These are phyloP conservation scores for Linnemannia hyalina DNA, from an alignment of 192 early-diverging fungal species.

Conservation along the genomic window DNA sequence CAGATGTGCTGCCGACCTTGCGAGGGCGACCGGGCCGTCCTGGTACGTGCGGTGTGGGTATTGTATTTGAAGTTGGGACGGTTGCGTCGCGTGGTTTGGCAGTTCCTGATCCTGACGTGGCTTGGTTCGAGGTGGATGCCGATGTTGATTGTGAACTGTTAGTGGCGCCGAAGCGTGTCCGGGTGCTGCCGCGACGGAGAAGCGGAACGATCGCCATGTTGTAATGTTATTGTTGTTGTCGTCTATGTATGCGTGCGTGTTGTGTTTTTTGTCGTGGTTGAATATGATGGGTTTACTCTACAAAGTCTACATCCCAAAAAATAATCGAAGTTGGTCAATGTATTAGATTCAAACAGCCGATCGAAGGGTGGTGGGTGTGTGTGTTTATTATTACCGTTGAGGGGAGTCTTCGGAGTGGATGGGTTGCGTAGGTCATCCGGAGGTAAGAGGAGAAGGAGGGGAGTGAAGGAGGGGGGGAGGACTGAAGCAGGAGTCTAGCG, in stretches of 20 bases:
- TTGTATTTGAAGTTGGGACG: neutral
- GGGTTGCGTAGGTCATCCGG: neutral
- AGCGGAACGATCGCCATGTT: slow-evolving; percentile 1
- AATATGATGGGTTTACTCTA: neutral
- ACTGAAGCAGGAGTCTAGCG: neutral
- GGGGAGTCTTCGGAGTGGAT: neutral
- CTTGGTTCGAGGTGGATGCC: neutral
- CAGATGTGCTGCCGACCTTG: slow-evolving; percentile 4
- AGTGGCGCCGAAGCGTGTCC: slow-evolving; percentile 28
- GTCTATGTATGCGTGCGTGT: neutral
- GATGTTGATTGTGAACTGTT: slow-evolving; percentile 9
- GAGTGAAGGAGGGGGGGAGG: neutral
- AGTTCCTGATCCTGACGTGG: slow-evolving; percentile 23
- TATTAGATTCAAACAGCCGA: neutral
- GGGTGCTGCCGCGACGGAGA: slow-evolving; percentile 30
- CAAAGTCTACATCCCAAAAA: neutral
- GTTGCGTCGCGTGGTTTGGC: neutral
- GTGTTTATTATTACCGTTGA: neutral
- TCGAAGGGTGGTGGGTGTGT: neutral
- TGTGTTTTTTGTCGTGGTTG: neutral
- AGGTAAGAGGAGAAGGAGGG: neutral
- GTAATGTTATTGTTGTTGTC: neutral
- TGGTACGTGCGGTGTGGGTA: neutral
- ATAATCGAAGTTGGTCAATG: neutral
- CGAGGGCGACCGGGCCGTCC: slow-evolving; percentile 27